Base-by-base conservation (phyloP, 192 early-diverging fungal genomes). In the Backusella liffmaniae region DNA sequence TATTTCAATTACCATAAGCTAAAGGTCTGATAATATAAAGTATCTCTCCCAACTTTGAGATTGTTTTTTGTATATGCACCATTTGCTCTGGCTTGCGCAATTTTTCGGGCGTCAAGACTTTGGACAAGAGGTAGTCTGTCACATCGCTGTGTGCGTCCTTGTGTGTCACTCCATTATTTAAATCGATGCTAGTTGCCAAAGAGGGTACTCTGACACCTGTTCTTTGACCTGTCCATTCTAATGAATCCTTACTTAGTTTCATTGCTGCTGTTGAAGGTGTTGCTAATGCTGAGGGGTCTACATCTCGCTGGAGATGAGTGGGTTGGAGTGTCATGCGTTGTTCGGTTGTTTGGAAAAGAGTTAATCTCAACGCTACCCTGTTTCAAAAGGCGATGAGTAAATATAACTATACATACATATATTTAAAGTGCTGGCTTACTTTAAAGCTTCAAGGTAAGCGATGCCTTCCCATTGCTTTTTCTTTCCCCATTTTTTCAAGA, bases 21-120 rank as follows among this genome's bases (percentile, higher is more conserved):
- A 99, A 73, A 16, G 97, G 97, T 49, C 96, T 85, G 29, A 97
- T 51, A 53, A 96, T 92, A 83, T 91, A 96, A 74, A 95, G 73
- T 32, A 89, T 87, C 84, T 99, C 97, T 5, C 91, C 94, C 0
- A 88, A 53, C 7, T 62, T 70, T n/a, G 66, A 51, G 30, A 88
- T 36, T n/a, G 85, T 76, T 16, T 73, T 75, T 76, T 93, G 79
- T 16, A 66, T 76, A 12, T 86, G 84, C 4, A 97, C 84, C 53
- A 97, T 86, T 72, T 97, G 88, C 23, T 80, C 75, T 2, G 95
- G 94, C 32, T 87, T 91, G 16, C 85, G 78, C 13, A 94, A 73
- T 10, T 85, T 76, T 67, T 95, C 93, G 10, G 92, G 85, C n/a
- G 86, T 85, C 18, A 89, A 74, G 1, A 86, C 86, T 65, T 86